Conservation (phyloP, 176 grass and related monocot genomes). For the Oryza officinalis region DNA sequence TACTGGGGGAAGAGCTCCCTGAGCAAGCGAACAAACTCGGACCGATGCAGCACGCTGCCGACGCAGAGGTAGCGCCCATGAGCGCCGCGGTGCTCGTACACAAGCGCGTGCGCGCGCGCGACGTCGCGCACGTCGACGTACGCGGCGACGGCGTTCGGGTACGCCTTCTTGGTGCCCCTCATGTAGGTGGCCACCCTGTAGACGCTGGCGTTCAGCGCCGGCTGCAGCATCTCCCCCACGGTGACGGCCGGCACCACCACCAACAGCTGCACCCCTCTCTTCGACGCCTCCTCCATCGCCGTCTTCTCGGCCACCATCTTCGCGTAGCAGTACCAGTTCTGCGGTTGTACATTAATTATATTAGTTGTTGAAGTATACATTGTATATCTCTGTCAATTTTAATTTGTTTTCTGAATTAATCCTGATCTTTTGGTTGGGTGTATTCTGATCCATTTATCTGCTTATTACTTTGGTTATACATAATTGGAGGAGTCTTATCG, state of each 20-base stretch:
- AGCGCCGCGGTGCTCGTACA: background rate
- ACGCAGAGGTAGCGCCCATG: slow-evolving; percentile 24
- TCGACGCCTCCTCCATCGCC: slow-evolving; percentile 11
- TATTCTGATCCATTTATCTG: too few relatives aligned
- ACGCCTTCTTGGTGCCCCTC: background rate
- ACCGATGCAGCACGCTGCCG: background rate
- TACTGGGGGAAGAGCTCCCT: slow-evolving; percentile 11
- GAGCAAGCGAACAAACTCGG: background rate
- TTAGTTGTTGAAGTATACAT: too few relatives aligned
- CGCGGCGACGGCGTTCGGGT: background rate
- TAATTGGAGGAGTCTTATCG: too few relatives aligned
- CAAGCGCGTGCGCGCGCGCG: background rate
- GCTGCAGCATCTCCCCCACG: background rate
- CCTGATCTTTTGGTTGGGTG: too few relatives aligned
- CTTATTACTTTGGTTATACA: too few relatives aligned
- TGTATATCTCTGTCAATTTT: too few relatives aligned
- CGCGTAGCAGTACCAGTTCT: slow-evolving; percentile 25
- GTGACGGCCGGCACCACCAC: background rate
- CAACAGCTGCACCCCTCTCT: slow-evolving; percentile 1
- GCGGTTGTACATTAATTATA: background rate
- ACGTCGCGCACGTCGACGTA: slow-evolving; percentile 2
- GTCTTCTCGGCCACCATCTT: slow-evolving; percentile 16
- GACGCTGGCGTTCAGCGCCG: background rate
- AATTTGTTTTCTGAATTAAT: too few relatives aligned
- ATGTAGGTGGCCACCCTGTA: background rate